Conservation (phyloP, 2,329 filamentous ascomycete species). For the Canariomyces notabilis region DNA sequence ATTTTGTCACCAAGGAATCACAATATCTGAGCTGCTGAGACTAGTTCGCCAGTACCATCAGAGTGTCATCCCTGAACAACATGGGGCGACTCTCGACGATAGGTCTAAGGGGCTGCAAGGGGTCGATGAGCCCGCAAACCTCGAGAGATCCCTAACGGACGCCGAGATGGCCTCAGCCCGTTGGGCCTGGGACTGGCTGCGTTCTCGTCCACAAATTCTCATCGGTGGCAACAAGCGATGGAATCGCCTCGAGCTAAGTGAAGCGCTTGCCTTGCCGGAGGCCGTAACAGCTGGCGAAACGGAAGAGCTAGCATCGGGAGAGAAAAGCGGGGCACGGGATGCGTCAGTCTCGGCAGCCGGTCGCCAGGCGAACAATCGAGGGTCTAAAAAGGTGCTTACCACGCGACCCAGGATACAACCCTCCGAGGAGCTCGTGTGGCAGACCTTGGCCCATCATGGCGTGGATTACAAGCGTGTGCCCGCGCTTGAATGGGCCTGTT, state of each 20-base stretch:
- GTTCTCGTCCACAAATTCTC: constrained; percentile 36
- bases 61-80: constrained; percentile 9
- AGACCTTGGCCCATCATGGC: constrained; percentile 53
- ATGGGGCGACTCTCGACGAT: constrained; percentile 8
- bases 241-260: constrained; percentile 36
- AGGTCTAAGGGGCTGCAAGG: constrained; percentile 1
- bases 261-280: constrained; percentile 36
- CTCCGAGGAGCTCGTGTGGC: constrained; percentile 54
- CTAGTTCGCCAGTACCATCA: constrained; percentile 25
- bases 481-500: constrained; percentile 53
- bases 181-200: constrained; percentile 40
- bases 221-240: constrained; percentile 34
- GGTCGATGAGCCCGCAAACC: constrained; percentile 6
- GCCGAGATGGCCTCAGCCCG: constrained; percentile 34
- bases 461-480: constrained; percentile 55
- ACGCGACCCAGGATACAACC: constrained; percentile 39
- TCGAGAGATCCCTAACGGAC: constrained; percentile 21
- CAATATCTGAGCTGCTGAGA: constrained; percentile 21
- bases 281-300: constrained; percentile 11
- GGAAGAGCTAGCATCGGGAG: background rate
- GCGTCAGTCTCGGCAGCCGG: background rate
- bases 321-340: background rate
- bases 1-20: constrained; percentile 16
- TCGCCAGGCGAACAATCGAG: constrained; percentile 11
- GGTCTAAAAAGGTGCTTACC: constrained; percentile 21